These are phyloP conservation scores for Adansonia gregorii DNA, from an alignment of 441 rosid species.

Conservation along the genomic window DNA sequence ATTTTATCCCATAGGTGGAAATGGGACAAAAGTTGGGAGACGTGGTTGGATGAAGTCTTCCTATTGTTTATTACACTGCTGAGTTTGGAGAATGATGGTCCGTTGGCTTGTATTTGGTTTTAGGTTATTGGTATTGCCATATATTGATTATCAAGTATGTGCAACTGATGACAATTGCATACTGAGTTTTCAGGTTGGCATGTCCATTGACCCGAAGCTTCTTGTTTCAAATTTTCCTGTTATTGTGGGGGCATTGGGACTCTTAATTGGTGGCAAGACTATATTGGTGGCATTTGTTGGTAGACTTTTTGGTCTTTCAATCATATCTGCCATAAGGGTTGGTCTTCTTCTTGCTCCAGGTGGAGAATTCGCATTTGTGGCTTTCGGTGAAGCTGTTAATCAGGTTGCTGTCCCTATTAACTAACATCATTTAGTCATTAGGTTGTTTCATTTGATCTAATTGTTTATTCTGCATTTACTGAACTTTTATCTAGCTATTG, in stretches of 20 bases:
- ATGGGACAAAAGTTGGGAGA: not conserved
- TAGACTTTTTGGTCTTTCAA: constrained; percentile 77
- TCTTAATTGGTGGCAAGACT: constrained; percentile 92
- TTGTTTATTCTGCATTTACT: constrained; percentile 21
- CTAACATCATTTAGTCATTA: constrained; percentile 13
- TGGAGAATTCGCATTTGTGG: constrained; percentile 99
- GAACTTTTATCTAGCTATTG: constrained; percentile 8
- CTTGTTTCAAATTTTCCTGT: constrained; percentile 87
- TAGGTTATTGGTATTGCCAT: constrained; percentile 24
- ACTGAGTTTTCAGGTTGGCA: constrained; percentile 83
- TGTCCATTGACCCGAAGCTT: constrained; percentile 99
- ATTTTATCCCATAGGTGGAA: not conserved
- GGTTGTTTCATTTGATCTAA: constrained; percentile 14
- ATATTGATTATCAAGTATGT: constrained; percentile 27
- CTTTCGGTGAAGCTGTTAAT: constrained; percentile 98
- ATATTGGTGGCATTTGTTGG: constrained; percentile 78
- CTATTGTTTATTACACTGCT: constrained; percentile 8
- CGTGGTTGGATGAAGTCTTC: constrained; percentile 9
- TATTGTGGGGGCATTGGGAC: constrained; percentile 75
- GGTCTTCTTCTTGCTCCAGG: constrained; percentile 99
- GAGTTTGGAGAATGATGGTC: constrained; percentile 13
- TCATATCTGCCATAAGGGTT: constrained; percentile 83
- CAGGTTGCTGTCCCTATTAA: constrained; percentile 57
- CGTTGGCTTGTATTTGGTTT: constrained; percentile 22
- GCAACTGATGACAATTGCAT: constrained; percentile 36